Percentiles rank a stretch among this genome's conserved stretches.
Evolutionary conservation across 2,329 filamentous ascomycete genomes (phyloP).

Genomic region (Penicillium corylophilum): DNA sequence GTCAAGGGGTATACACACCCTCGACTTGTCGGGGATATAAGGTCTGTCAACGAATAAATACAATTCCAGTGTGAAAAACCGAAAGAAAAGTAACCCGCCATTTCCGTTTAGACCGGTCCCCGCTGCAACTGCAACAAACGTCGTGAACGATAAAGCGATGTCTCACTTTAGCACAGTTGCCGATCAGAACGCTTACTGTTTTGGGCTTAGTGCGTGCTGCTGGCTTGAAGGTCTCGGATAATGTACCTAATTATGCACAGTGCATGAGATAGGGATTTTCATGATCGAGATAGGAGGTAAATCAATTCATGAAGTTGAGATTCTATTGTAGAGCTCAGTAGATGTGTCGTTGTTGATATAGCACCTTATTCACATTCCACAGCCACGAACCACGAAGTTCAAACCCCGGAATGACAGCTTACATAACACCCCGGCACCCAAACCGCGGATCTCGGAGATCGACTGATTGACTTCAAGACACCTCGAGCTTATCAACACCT

Average conservation of each 20-base stretch:
- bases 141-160: constrained; percentile 12
- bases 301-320: not conserved
- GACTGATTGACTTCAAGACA: constrained; percentile 1
- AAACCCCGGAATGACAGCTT: not conserved
- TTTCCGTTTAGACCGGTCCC: constrained; percentile 8
- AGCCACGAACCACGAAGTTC: too few relatives aligned
- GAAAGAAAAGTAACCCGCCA: constrained; percentile 1
- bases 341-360: not conserved
- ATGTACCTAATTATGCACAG: not conserved
- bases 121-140: constrained; percentile 10
- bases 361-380: not conserved
- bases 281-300: too few relatives aligned
- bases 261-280: too few relatives aligned
- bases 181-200: constrained; percentile 14
- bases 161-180: constrained; percentile 17
- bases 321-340: not conserved
- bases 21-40: constrained; percentile 15
- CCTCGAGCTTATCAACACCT: not conserved
- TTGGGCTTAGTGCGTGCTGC: constrained; percentile 12
- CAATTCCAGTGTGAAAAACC: not conserved
- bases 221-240: constrained; percentile 2
- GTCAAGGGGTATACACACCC: not conserved
- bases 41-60: not conserved
- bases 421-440: not conserved
- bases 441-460: not conserved